Evolutionary conservation across 768 basidiomycete species (phyloP), one percentile per base, ranked within the genome.

Genomic region (Amanita pallidorosea): DNA sequence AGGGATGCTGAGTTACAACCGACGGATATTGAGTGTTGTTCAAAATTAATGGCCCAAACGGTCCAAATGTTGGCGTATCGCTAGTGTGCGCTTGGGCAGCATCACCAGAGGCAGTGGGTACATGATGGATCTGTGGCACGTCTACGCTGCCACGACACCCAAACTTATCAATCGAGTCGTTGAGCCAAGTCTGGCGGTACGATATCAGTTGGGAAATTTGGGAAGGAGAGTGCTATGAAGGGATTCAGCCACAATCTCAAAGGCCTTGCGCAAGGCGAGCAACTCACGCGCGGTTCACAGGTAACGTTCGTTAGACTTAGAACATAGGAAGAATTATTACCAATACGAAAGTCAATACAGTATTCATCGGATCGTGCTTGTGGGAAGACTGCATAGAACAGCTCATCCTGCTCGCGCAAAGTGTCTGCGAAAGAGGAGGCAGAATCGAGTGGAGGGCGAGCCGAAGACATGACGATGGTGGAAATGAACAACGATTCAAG

Each of bases 301-400:
- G 31, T 9, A 36, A 40, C 12, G 6, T 47, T 22, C 15, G 20
- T 11, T 36, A 48, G n/a, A 37, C 18, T 40, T n/a, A 48, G 37
- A 18, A 48, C 37, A 48, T 36, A 36, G 33, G 47, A 35, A 35
- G 34, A 48, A n/a, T 25, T 20, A 34, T 29, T 12, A 33, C 33
- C 46, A 34, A 47, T 33, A 8, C 13, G 47, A 18, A 36, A 22
- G 27, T 49, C 22, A 31, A 41, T 23, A 38, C 23, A 49, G 13
- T 49, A 37, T 13, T 27, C 36, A 4, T 38, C 18, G 36, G 54
- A 60, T 47, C 60, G 60, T 36, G 69, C 70, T 20, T 60, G 58
- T 37, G 70, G 70, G 53, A 72, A 72, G 11, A 61, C 63, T 11
- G 62, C 57, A 53, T 68, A 73, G 54, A 73, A 74, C 44, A 56